phyloP scores from a whole-genome alignment of 202 grass and related monocot species.

The Schoenoplectus tabernaemontani region DNA sequence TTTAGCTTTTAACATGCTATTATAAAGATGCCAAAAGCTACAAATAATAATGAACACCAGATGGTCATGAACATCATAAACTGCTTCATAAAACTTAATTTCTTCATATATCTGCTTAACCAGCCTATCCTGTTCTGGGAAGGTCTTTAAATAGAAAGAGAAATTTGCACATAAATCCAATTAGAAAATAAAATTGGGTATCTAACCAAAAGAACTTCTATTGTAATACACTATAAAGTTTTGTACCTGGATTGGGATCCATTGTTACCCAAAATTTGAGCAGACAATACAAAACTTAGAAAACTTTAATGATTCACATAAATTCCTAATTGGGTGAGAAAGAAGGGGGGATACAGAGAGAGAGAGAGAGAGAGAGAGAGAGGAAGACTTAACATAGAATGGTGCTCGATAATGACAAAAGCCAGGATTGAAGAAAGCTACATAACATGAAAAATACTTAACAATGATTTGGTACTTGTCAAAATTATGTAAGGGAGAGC shows the following conservation, averaged over 20 bases:
- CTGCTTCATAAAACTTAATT: background rate
- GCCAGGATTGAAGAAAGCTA: slow-evolving; percentile 9
- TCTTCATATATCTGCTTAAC: background rate
- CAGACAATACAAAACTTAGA: background rate
- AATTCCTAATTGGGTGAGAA: background rate
- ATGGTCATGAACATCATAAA: background rate
- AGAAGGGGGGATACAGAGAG: background rate
- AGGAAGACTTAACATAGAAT: background rate
- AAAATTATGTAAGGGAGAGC: background rate
- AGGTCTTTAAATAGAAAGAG: background rate
- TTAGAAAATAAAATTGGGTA: background rate
- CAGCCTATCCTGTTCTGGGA: background rate
- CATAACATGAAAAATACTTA: background rate
- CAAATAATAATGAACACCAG: background rate
- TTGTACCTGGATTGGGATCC: background rate
- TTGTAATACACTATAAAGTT: background rate
- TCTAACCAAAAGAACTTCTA: background rate
- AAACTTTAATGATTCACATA: background rate
- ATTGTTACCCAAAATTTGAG: background rate
- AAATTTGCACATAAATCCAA: background rate
- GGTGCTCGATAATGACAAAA: background rate
- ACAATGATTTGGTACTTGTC: background rate
- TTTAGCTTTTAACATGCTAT: background rate
- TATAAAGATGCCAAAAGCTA: slow-evolving; percentile 5
- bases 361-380: background rate